These are phyloP conservation scores for Penicillium olsonii DNA, from an alignment of 2,329 filamentous ascomycete genomes.

Conservation along the genomic window DNA sequence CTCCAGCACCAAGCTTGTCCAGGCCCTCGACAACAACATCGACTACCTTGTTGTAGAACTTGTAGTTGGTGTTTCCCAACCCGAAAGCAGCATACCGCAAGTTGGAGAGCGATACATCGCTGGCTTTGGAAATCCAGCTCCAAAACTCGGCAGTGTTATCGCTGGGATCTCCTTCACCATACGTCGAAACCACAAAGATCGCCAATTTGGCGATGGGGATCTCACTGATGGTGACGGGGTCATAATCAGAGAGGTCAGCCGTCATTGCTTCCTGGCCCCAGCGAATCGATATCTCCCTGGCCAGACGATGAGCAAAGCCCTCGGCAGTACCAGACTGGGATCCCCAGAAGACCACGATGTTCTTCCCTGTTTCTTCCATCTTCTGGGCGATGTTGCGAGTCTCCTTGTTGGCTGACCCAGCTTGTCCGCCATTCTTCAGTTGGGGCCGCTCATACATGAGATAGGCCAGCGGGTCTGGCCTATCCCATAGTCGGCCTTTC, in stretches of 20 bases:
- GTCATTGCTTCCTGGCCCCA: conserved; percentile 95
- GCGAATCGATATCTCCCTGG: conserved; percentile 86
- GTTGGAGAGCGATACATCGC: conserved; percentile 70
- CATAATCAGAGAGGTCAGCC: conserved; percentile 90
- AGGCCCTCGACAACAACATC: conserved; percentile 78
- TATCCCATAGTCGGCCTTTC: conserved; percentile 50
- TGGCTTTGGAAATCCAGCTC: conserved; percentile 75
- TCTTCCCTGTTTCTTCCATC: conserved; percentile 50
- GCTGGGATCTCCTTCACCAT: conserved; percentile 92
- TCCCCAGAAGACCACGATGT: conserved; percentile 91
- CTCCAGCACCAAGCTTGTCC: conserved; percentile 71
- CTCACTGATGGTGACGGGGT: conserved; percentile 79
- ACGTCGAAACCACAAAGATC: conserved; percentile 89
- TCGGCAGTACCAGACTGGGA: conserved; percentile 95
- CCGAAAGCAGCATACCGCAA: conserved; percentile 83
- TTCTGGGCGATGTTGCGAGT: conserved; percentile 52
- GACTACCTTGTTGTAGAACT: conserved; percentile 95
- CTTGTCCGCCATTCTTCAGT: conserved; percentile 32
- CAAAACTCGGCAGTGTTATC: conserved; percentile 94
- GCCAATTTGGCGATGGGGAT: conserved; percentile 81
- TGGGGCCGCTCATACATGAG: conserved; percentile 55
- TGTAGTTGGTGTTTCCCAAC: conserved; percentile 94
- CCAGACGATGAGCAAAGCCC: conserved; percentile 85
- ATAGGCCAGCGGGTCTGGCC: conserved; percentile 52
- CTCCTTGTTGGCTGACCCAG: conserved; percentile 25